Conservation (phyloP, 2,329 filamentous ascomycete species). For the Nannizziopsis barbatae region DNA sequence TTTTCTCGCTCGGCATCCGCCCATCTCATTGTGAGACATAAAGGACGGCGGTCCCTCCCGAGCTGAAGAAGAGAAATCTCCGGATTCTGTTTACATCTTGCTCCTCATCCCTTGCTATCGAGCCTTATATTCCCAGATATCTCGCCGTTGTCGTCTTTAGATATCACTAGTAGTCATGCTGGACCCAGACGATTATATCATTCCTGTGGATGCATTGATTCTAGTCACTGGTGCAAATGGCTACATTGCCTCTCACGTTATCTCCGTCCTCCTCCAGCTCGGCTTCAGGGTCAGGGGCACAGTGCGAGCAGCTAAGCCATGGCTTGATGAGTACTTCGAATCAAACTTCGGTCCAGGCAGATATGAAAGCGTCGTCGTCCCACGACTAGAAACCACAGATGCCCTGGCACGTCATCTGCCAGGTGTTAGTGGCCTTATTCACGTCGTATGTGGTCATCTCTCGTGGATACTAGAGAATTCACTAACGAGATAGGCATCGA, state of each 20-base stretch:
- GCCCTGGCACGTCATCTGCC: neutral
- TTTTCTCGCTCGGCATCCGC: too few relatives aligned
- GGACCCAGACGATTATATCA: conserved; percentile 4
- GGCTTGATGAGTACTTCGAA: conserved; percentile 1
- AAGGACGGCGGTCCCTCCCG: too few relatives aligned
- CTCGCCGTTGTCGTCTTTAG: too few relatives aligned
- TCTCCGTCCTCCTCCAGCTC: conserved; percentile 31
- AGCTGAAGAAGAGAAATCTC: too few relatives aligned
- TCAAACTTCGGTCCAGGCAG: neutral
- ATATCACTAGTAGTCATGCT: neutral
- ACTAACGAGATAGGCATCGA: too few relatives aligned
- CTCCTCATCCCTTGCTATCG: too few relatives aligned
- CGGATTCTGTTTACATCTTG: too few relatives aligned
- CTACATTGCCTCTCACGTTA: conserved; percentile 36
- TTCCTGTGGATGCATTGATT: conserved; percentile 26
- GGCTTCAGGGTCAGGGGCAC: conserved; percentile 40
- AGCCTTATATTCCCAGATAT: too few relatives aligned
- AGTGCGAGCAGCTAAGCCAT: conserved; percentile 21
- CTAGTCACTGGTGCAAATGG: conserved; percentile 41
- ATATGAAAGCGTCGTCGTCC: neutral
- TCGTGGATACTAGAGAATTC: too few relatives aligned
- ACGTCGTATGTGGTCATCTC: neutral
- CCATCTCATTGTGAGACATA: too few relatives aligned
- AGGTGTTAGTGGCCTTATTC: neutral
- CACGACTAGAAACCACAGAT: neutral